Percentiles rank a stretch among this genome's conserved stretches.
These are phyloP conservation scores for Populus nigra DNA, from an alignment of 345 rosid species.

Conservation along the genomic window DNA sequence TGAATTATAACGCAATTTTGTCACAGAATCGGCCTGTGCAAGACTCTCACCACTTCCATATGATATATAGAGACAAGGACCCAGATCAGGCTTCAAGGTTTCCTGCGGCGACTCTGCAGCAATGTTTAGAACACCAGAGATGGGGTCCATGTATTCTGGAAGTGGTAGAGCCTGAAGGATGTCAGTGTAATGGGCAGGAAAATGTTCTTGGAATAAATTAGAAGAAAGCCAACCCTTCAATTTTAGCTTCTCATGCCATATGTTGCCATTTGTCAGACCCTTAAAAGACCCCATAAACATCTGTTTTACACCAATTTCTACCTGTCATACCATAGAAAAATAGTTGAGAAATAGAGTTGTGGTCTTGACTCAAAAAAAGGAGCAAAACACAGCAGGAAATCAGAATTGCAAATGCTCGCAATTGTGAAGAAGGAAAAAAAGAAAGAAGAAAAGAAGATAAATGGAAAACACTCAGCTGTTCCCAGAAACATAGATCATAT, in stretches of 20 bases:
- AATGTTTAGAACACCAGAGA: slow-evolving; percentile 61
- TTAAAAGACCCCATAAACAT: slow-evolving; percentile 65
- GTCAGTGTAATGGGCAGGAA: slow-evolving; percentile 75
- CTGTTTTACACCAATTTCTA: slow-evolving; percentile 77
- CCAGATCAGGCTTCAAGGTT: slow-evolving; percentile 51
- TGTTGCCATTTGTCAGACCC: slow-evolving; percentile 55
- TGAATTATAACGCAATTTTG: slow-evolving; percentile 61
- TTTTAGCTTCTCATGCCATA: slow-evolving; percentile 71
- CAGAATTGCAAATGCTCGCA: too few species aligned
- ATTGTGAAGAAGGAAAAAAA: too few species aligned
- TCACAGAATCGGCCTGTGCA: slow-evolving; percentile 49
- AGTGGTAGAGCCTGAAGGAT: slow-evolving; percentile 65
- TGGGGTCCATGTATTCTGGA: slow-evolving; percentile 80
- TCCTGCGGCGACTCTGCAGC: slow-evolving; percentile 61
- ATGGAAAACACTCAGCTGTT: not conserved
- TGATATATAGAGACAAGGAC: slow-evolving; percentile 75
- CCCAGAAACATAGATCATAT: not conserved
- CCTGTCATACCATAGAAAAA: slow-evolving; percentile 48
- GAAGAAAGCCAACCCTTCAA: slow-evolving; percentile 92
- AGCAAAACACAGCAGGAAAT: too few species aligned
- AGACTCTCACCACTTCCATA: slow-evolving; percentile 69
- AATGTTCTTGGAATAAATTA: slow-evolving; percentile 66
- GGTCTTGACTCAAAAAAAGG: not conserved
- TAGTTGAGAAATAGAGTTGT: not conserved
- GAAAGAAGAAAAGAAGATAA: not conserved